Evolutionary conservation across 2,329 filamentous ascomycete species (phyloP).

Genomic region (Fusarium fracticaudum): DNA sequence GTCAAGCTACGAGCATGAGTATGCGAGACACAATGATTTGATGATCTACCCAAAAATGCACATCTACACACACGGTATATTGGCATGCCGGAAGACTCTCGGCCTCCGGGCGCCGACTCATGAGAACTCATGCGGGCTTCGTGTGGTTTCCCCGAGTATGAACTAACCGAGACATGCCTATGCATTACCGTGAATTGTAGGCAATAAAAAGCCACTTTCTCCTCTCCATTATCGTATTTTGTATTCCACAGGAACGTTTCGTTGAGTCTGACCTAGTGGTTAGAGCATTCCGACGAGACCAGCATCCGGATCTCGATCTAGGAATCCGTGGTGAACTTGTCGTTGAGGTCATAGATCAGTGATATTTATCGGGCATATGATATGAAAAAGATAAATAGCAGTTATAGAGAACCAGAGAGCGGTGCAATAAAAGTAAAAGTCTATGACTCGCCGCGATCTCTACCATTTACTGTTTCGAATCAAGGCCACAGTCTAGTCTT

Average conservation of each 20-base stretch:
- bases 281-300: neutral
- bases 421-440: neutral
- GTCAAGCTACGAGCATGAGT: accelerated
- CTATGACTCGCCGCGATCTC: neutral
- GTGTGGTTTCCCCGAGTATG: accelerated
- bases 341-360: no score
- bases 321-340: accelerated
- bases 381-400: neutral
- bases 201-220: neutral
- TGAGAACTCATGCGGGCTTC: no score
- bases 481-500: no score
- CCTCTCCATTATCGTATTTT: neutral
- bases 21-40: accelerated
- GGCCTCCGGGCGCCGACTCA: neutral
- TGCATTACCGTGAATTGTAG: accelerated
- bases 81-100: neutral
- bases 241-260: no score
- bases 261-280: accelerated
- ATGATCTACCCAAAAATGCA: neutral
- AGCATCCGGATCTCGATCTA: neutral
- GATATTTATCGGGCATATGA: accelerated
- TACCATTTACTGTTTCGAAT: neutral
- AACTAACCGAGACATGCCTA: neutral
- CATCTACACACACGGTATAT: neutral
- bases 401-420: accelerated